These are phyloP conservation scores for Neonectria coccinea DNA, from an alignment of 2,329 filamentous ascomycete genomes.

Conservation along the genomic window DNA sequence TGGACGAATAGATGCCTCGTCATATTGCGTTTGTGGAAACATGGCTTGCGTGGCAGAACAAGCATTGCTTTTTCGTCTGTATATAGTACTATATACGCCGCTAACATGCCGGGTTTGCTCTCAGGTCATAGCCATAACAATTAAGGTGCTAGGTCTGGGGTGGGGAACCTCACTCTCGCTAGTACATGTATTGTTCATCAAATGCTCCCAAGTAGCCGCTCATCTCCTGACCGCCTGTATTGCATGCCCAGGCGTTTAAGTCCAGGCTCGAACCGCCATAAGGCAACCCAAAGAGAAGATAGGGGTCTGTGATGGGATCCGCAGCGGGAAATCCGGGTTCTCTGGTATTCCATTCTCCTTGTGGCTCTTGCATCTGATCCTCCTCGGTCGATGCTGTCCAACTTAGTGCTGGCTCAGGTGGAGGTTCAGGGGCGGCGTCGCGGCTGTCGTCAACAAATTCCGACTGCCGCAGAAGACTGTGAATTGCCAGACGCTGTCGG, in stretches of 20 bases:
- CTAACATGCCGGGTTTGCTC: neutral
- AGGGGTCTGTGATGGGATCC: constrained; percentile 34
- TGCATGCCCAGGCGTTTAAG: constrained; percentile 38
- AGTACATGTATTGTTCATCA: constrained; percentile 47
- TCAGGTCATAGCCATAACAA: neutral
- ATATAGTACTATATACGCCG: neutral
- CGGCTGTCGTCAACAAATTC: constrained; percentile 55
- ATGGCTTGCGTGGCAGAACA: constrained; percentile 4
- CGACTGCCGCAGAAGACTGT: constrained; percentile 54
- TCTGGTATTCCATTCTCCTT: constrained; percentile 26
- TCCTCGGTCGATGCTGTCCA: constrained; percentile 42
- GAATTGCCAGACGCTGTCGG: constrained; percentile 52
- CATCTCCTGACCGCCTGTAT: constrained; percentile 31
- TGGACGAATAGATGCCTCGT: constrained; percentile 1
- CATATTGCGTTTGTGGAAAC: constrained; percentile 9
- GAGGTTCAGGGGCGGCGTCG: constrained; percentile 44
- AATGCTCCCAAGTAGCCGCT: constrained; percentile 33
- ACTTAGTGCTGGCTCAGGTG: constrained; percentile 33
- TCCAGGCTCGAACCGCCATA: constrained; percentile 37
- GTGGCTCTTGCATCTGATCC: constrained; percentile 29
- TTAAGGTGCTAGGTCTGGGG: neutral
- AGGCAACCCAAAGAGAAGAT: constrained; percentile 40
- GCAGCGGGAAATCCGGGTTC: constrained; percentile 26
- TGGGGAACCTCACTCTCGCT: neutral
- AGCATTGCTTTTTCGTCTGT: constrained; percentile 5